These are phyloP conservation scores for Boletus pseudo-olivaceus DNA, from an alignment of 768 basidiomycete genomes.

Conservation along the genomic window DNA sequence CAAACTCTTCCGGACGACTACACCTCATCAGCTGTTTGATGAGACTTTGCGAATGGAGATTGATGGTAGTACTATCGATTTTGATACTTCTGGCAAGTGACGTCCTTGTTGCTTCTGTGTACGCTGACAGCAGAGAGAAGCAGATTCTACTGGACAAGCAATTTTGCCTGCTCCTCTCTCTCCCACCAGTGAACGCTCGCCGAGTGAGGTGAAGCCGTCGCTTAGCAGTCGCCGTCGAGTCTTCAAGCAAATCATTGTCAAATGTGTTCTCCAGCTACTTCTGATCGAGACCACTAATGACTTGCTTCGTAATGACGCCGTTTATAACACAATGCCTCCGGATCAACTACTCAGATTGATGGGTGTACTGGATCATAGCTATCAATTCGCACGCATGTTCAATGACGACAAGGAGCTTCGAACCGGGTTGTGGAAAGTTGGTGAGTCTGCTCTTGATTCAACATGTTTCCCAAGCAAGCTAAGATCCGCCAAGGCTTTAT, in stretches of 20 bases:
- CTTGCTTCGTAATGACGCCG: constrained; percentile 84
- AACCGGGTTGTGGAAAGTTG: constrained; percentile 99
- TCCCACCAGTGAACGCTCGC: constrained; percentile 57
- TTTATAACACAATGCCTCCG: constrained; percentile 92
- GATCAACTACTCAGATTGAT: constrained; percentile 90
- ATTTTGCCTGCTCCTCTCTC: constrained; percentile 89
- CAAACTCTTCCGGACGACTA: constrained; percentile 95
- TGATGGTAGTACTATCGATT: constrained; percentile 53
- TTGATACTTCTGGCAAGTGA: constrained; percentile 42
- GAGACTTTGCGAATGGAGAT: constrained; percentile 85
- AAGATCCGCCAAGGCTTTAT: constrained; percentile 76
- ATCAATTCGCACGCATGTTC: constrained; percentile 95
- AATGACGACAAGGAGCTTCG: constrained; percentile 98
- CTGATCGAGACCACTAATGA: constrained; percentile 98
- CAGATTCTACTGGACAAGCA: constrained; percentile 58
- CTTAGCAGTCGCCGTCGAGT: constrained; percentile 72
- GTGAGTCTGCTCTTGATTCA: constrained; percentile 47
- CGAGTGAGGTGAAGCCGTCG: constrained; percentile 48
- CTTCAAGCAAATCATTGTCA: constrained; percentile 99
- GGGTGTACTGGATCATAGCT: constrained; percentile 94
- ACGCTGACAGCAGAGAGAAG: constrained; percentile 4
- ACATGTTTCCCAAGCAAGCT: not conserved
- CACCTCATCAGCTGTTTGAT: constrained; percentile 95
- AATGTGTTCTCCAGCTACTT: constrained; percentile 95
- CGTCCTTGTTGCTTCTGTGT: not conserved